Percentiles rank a stretch among this genome's conserved stretches.
Conservation (phyloP, 2,329 filamentous ascomycete genomes). For the Claviceps sorghi region DNA sequence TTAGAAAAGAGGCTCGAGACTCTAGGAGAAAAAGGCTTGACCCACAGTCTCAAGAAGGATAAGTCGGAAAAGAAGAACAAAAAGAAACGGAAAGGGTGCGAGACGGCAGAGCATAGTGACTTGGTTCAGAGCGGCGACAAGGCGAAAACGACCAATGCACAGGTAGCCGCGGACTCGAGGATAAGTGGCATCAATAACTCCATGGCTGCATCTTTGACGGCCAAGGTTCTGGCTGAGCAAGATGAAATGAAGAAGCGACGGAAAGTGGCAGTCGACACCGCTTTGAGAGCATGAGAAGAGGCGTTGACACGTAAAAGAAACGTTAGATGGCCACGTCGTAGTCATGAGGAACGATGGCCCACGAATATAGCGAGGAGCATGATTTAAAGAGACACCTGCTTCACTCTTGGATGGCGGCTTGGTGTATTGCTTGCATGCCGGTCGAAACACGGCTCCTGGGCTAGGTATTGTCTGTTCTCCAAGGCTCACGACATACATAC, state of each 20-base stretch:
- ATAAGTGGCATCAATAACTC: conserved; percentile 69
- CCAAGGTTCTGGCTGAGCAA: conserved; percentile 76
- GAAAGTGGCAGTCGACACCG: conserved; percentile 38
- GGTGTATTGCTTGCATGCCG: neutral
- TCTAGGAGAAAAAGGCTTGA: conserved; percentile 57
- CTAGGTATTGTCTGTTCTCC: neutral
- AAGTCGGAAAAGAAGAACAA: conserved; percentile 46
- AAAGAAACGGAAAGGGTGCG: conserved; percentile 43
- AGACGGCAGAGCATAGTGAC: conserved; percentile 20
- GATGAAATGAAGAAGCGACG: conserved; percentile 66
- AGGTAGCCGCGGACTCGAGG: conserved; percentile 20
- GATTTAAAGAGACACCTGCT: neutral
- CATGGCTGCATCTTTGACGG: conserved; percentile 70
- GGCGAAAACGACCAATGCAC: conserved; percentile 13
- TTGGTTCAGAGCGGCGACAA: conserved; percentile 18
- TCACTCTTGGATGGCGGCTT: neutral
- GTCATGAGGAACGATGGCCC: conserved; percentile 1
- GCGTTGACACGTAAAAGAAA: neutral
- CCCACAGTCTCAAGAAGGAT: conserved; percentile 81
- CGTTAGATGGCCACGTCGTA: neutral
- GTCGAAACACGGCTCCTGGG: neutral
- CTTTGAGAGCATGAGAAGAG: conserved; percentile 4
- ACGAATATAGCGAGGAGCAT: neutral
- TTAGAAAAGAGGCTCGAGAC: conserved; percentile 51
- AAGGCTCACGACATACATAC: neutral